Evolutionary conservation across 2,329 filamentous ascomycete species (phyloP).

Genomic region (Talaromyces albobiverticillius): DNA sequence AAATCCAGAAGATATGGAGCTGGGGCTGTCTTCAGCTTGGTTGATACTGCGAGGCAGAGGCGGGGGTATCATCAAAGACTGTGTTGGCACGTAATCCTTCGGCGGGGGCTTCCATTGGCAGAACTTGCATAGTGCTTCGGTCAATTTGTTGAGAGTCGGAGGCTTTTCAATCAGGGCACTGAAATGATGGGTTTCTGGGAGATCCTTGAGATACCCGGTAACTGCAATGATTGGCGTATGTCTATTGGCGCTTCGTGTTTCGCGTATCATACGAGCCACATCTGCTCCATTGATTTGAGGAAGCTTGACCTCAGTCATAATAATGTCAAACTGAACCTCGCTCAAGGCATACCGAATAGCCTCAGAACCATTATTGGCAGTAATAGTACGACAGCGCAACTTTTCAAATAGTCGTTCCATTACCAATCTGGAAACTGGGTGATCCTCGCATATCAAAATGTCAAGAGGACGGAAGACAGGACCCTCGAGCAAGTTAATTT

Average conservation of each 20-base stretch:
- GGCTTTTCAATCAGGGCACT: slow-evolving; percentile 95
- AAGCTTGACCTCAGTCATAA: slow-evolving; percentile 95
- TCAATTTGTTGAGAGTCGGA: slow-evolving; percentile 86
- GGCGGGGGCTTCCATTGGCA: slow-evolving; percentile 91
- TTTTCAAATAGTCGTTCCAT: slow-evolving; percentile 98
- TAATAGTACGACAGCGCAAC: slow-evolving; percentile 88
- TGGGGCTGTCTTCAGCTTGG: slow-evolving; percentile 76
- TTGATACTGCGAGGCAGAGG: slow-evolving; percentile 61
- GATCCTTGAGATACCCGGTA: slow-evolving; percentile 95
- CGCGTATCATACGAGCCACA: slow-evolving; percentile 94
- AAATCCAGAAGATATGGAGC: slow-evolving; percentile 71
- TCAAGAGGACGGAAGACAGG: slow-evolving; percentile 88
- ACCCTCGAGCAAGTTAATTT: slow-evolving; percentile 79
- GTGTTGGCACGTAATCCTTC: slow-evolving; percentile 50
- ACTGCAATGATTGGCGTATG: slow-evolving; percentile 95
- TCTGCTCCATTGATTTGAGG: slow-evolving; percentile 94
- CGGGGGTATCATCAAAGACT: slow-evolving; percentile 58
- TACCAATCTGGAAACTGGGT: slow-evolving; percentile 94
- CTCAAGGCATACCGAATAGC: slow-evolving; percentile 91
- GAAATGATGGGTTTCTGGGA: slow-evolving; percentile 93
- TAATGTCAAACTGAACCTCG: slow-evolving; percentile 97
- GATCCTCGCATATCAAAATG: slow-evolving; percentile 94
- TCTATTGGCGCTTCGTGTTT: slow-evolving; percentile 92
- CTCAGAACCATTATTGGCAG: slow-evolving; percentile 83
- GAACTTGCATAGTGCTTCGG: slow-evolving; percentile 78